phyloP scores from a whole-genome alignment of 2,329 filamentous ascomycete species.

The Aspergillus chevalieri region DNA sequence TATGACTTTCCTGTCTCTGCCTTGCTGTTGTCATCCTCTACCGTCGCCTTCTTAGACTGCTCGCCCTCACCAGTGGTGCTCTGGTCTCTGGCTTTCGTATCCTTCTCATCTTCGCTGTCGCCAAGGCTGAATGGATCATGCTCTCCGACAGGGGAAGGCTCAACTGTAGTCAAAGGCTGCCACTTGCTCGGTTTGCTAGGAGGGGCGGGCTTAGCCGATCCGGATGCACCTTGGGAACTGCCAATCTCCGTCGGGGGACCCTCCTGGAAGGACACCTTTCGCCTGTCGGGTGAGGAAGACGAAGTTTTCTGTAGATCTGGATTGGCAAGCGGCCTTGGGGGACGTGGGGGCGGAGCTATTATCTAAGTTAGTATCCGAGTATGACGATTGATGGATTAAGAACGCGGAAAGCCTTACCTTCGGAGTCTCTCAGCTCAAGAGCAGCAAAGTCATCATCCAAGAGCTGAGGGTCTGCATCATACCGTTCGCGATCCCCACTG shows the following conservation, averaged over 20 bases:
- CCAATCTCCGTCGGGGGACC: slow-evolving; percentile 74
- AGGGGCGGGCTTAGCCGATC: slow-evolving; percentile 49
- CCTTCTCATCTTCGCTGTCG: slow-evolving; percentile 89
- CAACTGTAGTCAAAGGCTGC: slow-evolving; percentile 84
- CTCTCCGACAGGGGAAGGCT: slow-evolving; percentile 76
- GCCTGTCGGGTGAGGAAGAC: slow-evolving; percentile 48
- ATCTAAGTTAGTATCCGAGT: slow-evolving; percentile 3
- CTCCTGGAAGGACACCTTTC: slow-evolving; percentile 54
- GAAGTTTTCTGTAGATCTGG: slow-evolving; percentile 73
- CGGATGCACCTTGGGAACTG: slow-evolving; percentile 61
- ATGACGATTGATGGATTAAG: background rate
- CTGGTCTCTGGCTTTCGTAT: slow-evolving; percentile 61
- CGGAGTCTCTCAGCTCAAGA: slow-evolving; percentile 57
- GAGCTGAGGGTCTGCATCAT: slow-evolving; percentile 89
- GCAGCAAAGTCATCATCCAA: slow-evolving; percentile 80
- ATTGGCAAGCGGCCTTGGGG: slow-evolving; percentile 64
- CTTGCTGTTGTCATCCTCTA: slow-evolving; percentile 31
- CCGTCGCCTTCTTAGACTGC: slow-evolving; percentile 59
- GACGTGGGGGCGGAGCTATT: slow-evolving; percentile 48
- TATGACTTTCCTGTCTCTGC: slow-evolving; percentile 19
- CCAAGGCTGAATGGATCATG: slow-evolving; percentile 96
- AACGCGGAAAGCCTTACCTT: slow-evolving; percentile 38
- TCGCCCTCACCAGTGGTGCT: slow-evolving; percentile 49
- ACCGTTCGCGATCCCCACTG: slow-evolving; percentile 83
- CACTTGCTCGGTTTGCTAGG: slow-evolving; percentile 78